Percentiles rank a stretch among this genome's conserved stretches.
Conservation (phyloP, 176 grass and related monocot genomes). For the Oryza meyeriana region DNA sequence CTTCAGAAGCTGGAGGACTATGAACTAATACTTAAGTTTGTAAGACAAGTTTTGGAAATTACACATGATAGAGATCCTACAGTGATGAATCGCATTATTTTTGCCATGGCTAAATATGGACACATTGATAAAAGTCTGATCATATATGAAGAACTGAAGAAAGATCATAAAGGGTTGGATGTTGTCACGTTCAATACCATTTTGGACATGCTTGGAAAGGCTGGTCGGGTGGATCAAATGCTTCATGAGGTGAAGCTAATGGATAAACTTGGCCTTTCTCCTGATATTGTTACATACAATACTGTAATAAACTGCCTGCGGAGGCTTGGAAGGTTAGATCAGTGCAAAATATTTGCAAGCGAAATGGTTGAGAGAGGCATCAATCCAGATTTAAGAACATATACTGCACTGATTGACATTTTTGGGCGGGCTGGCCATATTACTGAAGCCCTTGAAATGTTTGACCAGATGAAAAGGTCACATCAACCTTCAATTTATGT, state of each 20-base stretch:
- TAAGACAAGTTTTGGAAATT: constrained; percentile 67
- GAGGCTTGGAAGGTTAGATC: constrained; percentile 55
- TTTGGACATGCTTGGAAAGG: constrained; percentile 70
- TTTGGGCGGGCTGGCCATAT: constrained; percentile 66
- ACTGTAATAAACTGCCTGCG: constrained; percentile 78
- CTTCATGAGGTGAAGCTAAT: constrained; percentile 60
- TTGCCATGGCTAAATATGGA: constrained; percentile 41
- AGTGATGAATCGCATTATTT: constrained; percentile 72
- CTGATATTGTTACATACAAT: constrained; percentile 84
- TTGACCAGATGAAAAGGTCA: constrained; percentile 65
- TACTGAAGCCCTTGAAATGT: constrained; percentile 54
- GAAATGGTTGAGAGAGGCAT: constrained; percentile 74
- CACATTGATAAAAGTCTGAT: constrained; percentile 68
- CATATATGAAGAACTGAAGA: constrained; percentile 78
- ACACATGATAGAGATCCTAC: constrained; percentile 52
- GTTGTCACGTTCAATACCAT: constrained; percentile 79
- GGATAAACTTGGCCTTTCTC: constrained; percentile 56
- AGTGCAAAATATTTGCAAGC: constrained; percentile 55
- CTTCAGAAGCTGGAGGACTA: constrained; percentile 48
- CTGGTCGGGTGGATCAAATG: constrained; percentile 66
- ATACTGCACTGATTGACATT: constrained; percentile 67
- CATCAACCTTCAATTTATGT: constrained; percentile 71
- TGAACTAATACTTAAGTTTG: constrained; percentile 53
- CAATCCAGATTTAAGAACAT: constrained; percentile 68
- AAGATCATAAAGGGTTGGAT: constrained; percentile 39